phyloP scores from a whole-genome alignment of 202 grass and related monocot genomes.

The Musa balbisiana region DNA sequence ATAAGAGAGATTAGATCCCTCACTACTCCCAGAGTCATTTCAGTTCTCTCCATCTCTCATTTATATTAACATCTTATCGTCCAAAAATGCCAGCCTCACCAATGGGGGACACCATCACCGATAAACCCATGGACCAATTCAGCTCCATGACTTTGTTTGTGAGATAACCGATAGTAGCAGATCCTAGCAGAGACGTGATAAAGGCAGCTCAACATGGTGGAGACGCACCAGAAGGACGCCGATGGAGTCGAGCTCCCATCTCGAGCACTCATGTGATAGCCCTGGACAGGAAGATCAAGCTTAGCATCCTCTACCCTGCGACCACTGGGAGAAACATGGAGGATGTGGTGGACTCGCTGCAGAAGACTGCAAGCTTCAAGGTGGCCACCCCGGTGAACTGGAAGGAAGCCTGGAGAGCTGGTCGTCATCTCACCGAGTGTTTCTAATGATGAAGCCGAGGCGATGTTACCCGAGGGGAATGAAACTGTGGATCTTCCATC shows the following conservation, averaged over 20 bases:
- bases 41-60: too few relatives aligned
- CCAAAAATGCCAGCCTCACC: too few relatives aligned
- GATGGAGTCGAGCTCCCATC: not conserved
- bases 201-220: slow-evolving; percentile 6
- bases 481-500: not conserved
- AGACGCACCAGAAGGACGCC: not conserved
- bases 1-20: too few relatives aligned
- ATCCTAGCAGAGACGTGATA: not conserved
- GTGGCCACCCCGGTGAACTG: slow-evolving; percentile 5
- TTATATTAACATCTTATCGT: too few relatives aligned
- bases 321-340: not conserved
- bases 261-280: not conserved
- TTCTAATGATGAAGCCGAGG: not conserved
- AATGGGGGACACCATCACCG: too few relatives aligned
- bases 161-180: slow-evolving; percentile 6
- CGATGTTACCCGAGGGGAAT: not conserved
- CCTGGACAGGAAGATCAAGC: too few relatives aligned
- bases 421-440: slow-evolving; percentile 2
- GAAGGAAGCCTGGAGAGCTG: not conserved
- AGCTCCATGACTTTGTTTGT: not conserved
- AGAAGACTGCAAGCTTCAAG: not conserved
- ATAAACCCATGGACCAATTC: too few relatives aligned
- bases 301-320: too few relatives aligned
- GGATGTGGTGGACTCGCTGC: not conserved
- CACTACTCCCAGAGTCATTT: too few relatives aligned